A percentile compares a stretch with the other conserved stretches of the same genome.
These are phyloP conservation scores for Colletotrichum chlorophyti DNA, from an alignment of 2,329 filamentous ascomycete species.

Conservation along the genomic window DNA sequence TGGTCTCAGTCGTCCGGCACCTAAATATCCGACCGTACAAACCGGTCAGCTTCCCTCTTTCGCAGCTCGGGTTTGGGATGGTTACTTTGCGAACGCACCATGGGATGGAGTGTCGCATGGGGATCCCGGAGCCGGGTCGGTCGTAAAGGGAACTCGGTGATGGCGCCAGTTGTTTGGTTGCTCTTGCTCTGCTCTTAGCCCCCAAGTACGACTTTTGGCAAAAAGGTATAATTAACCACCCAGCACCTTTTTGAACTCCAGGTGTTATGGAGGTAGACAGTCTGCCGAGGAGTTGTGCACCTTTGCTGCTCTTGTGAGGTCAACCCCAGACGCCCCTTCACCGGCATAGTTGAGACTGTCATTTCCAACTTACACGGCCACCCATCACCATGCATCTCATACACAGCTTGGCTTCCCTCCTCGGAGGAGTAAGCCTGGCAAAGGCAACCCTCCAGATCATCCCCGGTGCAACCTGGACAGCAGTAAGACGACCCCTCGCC, in stretches of 20 bases:
- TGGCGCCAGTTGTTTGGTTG: neutral
- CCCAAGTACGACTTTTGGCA: no score
- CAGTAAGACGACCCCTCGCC: conserved; percentile 38
- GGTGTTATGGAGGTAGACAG: no score
- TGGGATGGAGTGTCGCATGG: no score
- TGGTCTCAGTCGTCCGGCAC: no score
- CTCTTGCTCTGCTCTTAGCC: neutral
- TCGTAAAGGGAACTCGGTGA: neutral
- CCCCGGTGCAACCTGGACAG: conserved; percentile 54
- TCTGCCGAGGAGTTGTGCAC: no score
- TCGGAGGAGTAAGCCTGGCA: conserved; percentile 7
- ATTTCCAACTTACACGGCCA: neutral
- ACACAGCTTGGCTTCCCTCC: conserved; percentile 1
- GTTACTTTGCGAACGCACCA: no score
- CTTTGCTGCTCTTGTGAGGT: no score
- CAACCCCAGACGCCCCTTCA: neutral
- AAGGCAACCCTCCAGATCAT: conserved; percentile 43
- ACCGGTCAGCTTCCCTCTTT: no score
- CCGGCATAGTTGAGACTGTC: neutral
- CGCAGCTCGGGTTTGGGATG: no score
- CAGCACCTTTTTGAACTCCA: no score
- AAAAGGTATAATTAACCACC: no score
- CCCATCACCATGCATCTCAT: conserved; percentile 16
- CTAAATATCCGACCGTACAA: no score
- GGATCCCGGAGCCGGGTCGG: conserved; percentile 7